Conservation (phyloP, 441 rosid genomes). For the Breynia disticha region DNA sequence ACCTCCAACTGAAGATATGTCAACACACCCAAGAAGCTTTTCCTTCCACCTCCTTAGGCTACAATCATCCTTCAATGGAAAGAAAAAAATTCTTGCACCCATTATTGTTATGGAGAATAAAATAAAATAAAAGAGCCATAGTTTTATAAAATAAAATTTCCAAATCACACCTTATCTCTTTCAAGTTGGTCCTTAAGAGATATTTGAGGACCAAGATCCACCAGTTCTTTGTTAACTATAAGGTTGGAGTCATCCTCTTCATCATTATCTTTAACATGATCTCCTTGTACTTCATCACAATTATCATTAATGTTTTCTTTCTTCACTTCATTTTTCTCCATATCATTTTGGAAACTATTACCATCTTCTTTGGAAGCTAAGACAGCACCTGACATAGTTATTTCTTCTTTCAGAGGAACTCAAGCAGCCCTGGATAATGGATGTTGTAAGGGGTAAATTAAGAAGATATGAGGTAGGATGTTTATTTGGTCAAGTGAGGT, state of each 20-base stretch:
- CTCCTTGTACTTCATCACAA: background rate
- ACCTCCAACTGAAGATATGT: constrained; percentile 20
- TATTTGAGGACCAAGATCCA: constrained; percentile 19
- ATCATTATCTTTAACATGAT: background rate
- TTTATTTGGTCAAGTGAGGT: no score
- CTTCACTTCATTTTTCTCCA: constrained; percentile 6
- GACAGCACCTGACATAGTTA: constrained; percentile 12
- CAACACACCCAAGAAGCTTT: constrained; percentile 27
- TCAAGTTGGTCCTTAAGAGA: constrained; percentile 32
- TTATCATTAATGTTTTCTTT: background rate
- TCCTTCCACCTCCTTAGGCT: constrained; percentile 33
- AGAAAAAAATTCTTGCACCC: background rate
- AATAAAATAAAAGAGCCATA: no score
- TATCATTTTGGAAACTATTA: background rate
- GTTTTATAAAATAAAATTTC: background rate
- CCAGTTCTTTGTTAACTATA: constrained; percentile 3
- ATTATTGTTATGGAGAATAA: no score
- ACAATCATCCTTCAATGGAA: constrained; percentile 21
- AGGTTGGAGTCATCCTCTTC: constrained; percentile 9
- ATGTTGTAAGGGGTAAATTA: background rate
- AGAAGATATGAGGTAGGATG: no score
- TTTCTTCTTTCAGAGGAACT: background rate
- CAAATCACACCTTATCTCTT: constrained; percentile 19
- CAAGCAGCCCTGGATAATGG: background rate
- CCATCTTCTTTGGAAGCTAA: constrained; percentile 10